Base-by-base conservation (phyloP, 2,329 filamentous ascomycete species). In the Diaporthe longicolla region DNA sequence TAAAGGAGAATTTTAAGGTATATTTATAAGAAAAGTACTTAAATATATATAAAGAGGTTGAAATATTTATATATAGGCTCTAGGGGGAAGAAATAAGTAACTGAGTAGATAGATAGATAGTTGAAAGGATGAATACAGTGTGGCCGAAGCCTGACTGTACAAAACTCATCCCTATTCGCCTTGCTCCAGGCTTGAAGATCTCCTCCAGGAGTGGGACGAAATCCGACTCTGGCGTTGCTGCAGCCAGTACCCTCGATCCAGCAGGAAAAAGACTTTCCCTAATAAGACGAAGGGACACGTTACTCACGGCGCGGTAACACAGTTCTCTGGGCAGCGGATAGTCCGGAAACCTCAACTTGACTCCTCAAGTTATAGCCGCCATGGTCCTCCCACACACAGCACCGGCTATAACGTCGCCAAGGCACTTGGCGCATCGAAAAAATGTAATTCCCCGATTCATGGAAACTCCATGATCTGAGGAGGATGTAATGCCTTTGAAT, bases 251-350 rank as follows among this genome's bases (percentile, higher is more conserved):
- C n/a, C 26, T 61, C 1, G 76, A 65, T 6, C 75, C 77, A 0
- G 76, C 75, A 4, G 76, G 76, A 45, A 78, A 78, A 24, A 78
- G 66, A 10, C 76, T 76, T n/a, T 73, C 72, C 8, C 54, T 61
- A 17, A 78, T 69, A 6, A 78, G 70, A 9, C 73, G 74, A 68
- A 75, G 63, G 2, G 74, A 74, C 35, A 77, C 77, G 10, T 71
- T 65, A 58, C 74, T 77, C 2, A 71, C 45, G 10, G 50, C 75
- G 4, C 40, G 57, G 71, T 75, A 74, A 76, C 76, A 77, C n/a
- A 78, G 66, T 19, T 55, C 32, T 26, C 76, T 71, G 2, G 75
- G 58, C 0, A 50, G 50, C 2, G 73, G 72, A 6, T 52, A 37
- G 2, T 55, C 76, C 2, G 76, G 76, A 48, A 78, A 78, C 17